These are phyloP conservation scores for Pterula multifida DNA, from an alignment of 1,284 basidiomycete species.

Conservation along the genomic window DNA sequence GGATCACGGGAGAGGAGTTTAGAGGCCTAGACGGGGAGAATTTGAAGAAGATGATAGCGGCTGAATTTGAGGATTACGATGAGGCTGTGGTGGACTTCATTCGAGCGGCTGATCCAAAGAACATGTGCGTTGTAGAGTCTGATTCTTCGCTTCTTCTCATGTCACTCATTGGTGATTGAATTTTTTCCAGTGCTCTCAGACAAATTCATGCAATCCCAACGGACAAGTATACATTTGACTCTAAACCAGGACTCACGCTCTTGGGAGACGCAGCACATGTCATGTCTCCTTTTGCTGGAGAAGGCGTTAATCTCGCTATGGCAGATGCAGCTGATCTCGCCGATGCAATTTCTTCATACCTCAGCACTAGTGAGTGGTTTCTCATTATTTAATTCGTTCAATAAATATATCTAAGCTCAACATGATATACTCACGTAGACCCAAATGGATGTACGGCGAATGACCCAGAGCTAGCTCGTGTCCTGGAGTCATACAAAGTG, in stretches of 20 bases:
- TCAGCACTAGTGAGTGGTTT: not conserved
- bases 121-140: slow-evolving; percentile 3
- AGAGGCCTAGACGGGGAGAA: slow-evolving; percentile 5
- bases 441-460: not conserved
- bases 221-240: slow-evolving; percentile 2
- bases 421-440: not conserved
- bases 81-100: slow-evolving; percentile 13
- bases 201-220: slow-evolving; percentile 12
- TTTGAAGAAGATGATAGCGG: slow-evolving; percentile 8
- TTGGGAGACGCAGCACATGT: slow-evolving; percentile 36
- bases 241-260: slow-evolving; percentile 12
- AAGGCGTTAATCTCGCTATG: slow-evolving; percentile 24
- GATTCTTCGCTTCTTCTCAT: not conserved
- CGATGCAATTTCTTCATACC: not conserved
- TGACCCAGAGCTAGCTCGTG: not conserved
- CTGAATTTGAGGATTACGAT: slow-evolving; percentile 16
- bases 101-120: slow-evolving; percentile 14
- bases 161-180: not conserved
- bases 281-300: slow-evolving; percentile 33
- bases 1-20: slow-evolving; percentile 9
- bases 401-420: not conserved
- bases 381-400: not conserved
- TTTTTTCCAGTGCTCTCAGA: not conserved
- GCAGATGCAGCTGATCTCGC: not conserved
- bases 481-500: not conserved